Evolutionary conservation across 1,139 yeast species (phyloP), one percentile per base, ranked within the genome.

Genomic region (Blastobotrys proliferans): DNA sequence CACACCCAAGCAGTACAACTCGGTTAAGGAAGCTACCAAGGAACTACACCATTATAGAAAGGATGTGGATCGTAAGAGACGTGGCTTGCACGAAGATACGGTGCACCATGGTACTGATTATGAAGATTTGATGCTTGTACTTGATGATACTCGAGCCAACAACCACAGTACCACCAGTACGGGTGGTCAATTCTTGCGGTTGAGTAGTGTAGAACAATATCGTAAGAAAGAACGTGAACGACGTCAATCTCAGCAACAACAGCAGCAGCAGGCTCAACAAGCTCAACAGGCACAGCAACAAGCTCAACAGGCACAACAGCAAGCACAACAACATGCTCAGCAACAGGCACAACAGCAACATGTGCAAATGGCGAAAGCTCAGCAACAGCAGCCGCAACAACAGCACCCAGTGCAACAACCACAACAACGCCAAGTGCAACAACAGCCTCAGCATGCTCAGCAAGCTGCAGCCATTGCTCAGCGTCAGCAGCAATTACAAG

Each of bases 101-200:
- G 76, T 78, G 10, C 95, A 86, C 57, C 84, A 84, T 55, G 82
- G 85, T 28, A 61, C 67, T 35, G 94, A 88, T 51, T 88, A 85
- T 63, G 97, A 92, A 63, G 95, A 86, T 60, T 72, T 88, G 58
- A 90, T 92, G 97, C 67, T 79, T 31, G 63, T 73, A 27, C 55
- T 65, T 61, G 67, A 66, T 44, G 72, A 68, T 20, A 44, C 51
- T 34, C 57, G 51, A 6, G 40, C 50, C 21, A 28, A 32, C 14
- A 41, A 49, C 18, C 29, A 49, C 4, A 36, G 45, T 10, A 49
- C 48, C 3, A 45, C 61, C 4, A 45, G 53, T 6, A 44, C 54
- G 11, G 54, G 57, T 6, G 67, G 66, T 29, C 72, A 69, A 52
- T 67, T 69, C 49, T 56, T 66, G 60, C 58, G 73, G 10, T 56